Conservation (phyloP, 352 stramenopile genomes). For the Pythium phragmitis region DNA sequence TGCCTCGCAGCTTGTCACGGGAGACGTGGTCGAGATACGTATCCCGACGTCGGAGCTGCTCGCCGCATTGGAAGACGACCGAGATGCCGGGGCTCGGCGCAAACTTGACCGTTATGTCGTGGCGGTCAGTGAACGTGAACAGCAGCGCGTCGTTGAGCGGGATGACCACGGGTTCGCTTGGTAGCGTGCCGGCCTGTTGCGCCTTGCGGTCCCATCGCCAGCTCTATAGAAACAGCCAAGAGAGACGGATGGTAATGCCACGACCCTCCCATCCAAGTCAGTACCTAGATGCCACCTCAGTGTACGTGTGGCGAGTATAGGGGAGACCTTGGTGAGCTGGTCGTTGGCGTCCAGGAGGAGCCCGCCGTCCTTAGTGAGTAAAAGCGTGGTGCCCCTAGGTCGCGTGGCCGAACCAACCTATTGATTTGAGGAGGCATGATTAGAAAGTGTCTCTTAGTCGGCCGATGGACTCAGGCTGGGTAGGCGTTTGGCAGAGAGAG, state of each 20-base stretch:
- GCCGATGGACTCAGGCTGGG: not conserved
- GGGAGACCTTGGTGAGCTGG: slow-evolving; percentile 49
- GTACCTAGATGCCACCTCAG: not conserved
- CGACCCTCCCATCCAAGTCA: not conserved
- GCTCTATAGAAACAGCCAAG: slow-evolving; percentile 9
- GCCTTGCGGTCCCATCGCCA: slow-evolving; percentile 70
- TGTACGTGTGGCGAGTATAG: not conserved
- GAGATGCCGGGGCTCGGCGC: slow-evolving; percentile 50
- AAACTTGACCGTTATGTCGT: slow-evolving; percentile 69
- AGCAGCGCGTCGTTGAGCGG: slow-evolving; percentile 67
- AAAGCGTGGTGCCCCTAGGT: slow-evolving; percentile 53
- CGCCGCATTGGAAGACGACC: slow-evolving; percentile 67
- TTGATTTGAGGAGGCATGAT: no score
- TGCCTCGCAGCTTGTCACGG: slow-evolving; percentile 43
- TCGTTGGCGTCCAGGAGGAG: slow-evolving; percentile 53
- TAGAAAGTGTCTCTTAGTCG: not conserved
- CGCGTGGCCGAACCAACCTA: slow-evolving; percentile 60
- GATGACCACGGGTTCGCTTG: slow-evolving; percentile 56
- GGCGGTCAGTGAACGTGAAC: slow-evolving; percentile 68
- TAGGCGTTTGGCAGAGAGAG: slow-evolving; percentile 4
- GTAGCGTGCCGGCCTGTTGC: slow-evolving; percentile 59
- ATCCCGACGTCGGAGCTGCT: slow-evolving; percentile 63
- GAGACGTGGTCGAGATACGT: slow-evolving; percentile 68
- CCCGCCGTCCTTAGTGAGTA: slow-evolving; percentile 64
- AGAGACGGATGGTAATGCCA: not conserved